Base-by-base conservation (phyloP, 176 grass and related monocot genomes). In the barley (Hordeum vulgare) region DNA sequence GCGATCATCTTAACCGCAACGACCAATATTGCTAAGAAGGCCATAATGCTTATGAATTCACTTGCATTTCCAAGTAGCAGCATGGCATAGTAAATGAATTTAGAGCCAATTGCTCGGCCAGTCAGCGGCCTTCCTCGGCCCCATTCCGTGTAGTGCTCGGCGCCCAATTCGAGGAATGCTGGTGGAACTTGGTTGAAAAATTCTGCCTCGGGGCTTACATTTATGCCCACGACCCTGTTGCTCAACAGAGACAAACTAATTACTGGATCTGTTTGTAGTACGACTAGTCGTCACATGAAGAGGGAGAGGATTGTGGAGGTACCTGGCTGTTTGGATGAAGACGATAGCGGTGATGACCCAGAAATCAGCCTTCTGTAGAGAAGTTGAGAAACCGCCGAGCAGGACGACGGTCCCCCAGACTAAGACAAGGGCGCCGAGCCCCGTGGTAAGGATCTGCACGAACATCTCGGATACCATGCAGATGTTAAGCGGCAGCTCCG, bases 391-490 rank as follows among this genome's bases (percentile, higher is more conserved):
- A 21, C 51, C 51, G 5, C 74, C 74, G 5, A 76, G 74, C 53
- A 76, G 74, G 67, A 42, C 67, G 21, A 71, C 67, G 20, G 67
- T 71, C 20, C 21, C 36, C 36, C 36, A 71, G 21, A 76, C 53
- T 2, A 59, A 37, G 31, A 11, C 20, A 53, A 76, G 74, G 5
- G 51, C 21, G 31, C 74, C 74, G 31, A 76, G 49, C 31, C 74
- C 74, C 21, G 74, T 58, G 31, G 75, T 34, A 61, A 77, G 75
- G 75, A 77, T 77, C 54, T 58, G 54, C 54, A 77, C 21, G 75
- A 77, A 77, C 33, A 60, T 12, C 51, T 77, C 75, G 11, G 33
- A 25, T 77, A 77, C 75, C 33, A 77, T 39, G 75, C 33, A 77
- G 11, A 61, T 40, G 12, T 77, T 77, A 23, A 77, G 54, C 11